Base-by-base conservation (phyloP, 2,329 filamentous ascomycete genomes). In the Alternaria arbusti region DNA sequence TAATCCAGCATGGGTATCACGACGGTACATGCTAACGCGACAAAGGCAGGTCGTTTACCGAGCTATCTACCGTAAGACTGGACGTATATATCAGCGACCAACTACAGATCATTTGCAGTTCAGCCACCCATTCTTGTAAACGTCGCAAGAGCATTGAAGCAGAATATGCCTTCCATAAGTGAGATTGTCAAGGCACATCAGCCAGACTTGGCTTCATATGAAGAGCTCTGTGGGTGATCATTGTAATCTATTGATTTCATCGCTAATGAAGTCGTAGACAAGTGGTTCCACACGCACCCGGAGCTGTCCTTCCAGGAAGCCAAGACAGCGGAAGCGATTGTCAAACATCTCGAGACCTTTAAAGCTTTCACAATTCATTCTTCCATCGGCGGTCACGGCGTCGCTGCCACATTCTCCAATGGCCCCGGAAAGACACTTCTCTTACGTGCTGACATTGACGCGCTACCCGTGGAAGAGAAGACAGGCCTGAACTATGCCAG, bases 371-470 rank as follows among this genome's bases (percentile, higher is more conserved):
- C 84, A 10, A 81, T 89, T 25, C 79, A 82, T 49, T 76, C 82
- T 1, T 72, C 80, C 25, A 88, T 90, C 13, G 88, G 88, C 26
- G 88, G 88, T 0, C 80, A 87, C 64, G 88, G 89, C 5, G 74
- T 90, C 6, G 85, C 85, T 2, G 88, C 83, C 0, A 79, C 89
- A 1, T 78, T 89, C 5, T 71, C 73, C 54, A 90, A 90, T 69
- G 88, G 87, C 0, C 45, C 72, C 0, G 88, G 88, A 0, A 82
- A 82, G 2, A 88, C 82, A 0, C 76, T 90, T 1, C 81, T 90
- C 0, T 79, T 90, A 0, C 84, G 89, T 3, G 87, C 88, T 1
- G 88, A 91, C 59, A 87, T 89, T 64, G 88, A 91, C 68, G 89
- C 83, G 0, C 78, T 90, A 0, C 88, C 88, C 0, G 79, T 90